Evolutionary conservation across 164 flowering plant species (phyloP).

Genomic region (Dillenia suffruticosa): DNA sequence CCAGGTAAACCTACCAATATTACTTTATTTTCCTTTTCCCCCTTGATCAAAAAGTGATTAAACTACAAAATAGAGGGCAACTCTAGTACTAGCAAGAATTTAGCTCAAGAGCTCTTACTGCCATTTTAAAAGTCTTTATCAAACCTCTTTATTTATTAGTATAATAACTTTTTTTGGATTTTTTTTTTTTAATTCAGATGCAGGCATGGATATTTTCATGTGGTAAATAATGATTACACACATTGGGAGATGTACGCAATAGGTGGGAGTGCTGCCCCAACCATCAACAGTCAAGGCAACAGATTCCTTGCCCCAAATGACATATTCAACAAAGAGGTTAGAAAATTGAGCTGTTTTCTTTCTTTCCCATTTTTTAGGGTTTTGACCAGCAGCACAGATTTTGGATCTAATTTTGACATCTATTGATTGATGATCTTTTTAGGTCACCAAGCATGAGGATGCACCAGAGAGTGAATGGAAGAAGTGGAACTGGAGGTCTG

Average conservation of each 20-base stretch:
- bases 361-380: background rate
- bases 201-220: constrained; percentile 75
- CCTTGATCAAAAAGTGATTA: background rate
- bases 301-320: constrained; percentile 67
- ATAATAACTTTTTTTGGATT: background rate
- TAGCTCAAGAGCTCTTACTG: no score
- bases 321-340: constrained; percentile 52
- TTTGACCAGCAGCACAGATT: no score
- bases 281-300: constrained; percentile 83
- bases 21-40: background rate
- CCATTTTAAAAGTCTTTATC: no score
- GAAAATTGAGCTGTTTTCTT: background rate
- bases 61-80: background rate
- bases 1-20: constrained; percentile 36
- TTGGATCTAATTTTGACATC: no score
- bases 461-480: constrained; percentile 50
- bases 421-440: constrained; percentile 4
- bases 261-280: constrained; percentile 83
- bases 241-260: constrained; percentile 88
- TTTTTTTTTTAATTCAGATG: constrained; percentile 36
- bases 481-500: constrained; percentile 78
- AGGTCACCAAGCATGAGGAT: constrained; percentile 74
- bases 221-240: constrained; percentile 83
- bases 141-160: background rate
- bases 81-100: no score